phyloP scores from a whole-genome alignment of 2,329 filamentous ascomycete genomes.

The Grosmannia serpens region DNA sequence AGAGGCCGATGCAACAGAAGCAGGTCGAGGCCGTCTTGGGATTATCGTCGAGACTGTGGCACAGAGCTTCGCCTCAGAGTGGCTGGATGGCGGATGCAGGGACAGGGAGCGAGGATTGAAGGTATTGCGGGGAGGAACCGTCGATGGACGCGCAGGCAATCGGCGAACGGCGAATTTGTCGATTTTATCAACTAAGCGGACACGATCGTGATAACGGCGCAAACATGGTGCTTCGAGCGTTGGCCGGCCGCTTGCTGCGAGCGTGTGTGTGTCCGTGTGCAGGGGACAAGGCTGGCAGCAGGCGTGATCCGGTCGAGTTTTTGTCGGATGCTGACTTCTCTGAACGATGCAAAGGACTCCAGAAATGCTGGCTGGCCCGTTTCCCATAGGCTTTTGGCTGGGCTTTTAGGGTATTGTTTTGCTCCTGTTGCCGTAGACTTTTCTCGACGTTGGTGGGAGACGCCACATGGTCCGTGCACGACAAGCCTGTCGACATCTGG shows the following conservation, averaged over 20 bases:
- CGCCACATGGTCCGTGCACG: conserved; percentile 4
- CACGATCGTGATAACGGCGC: conserved; percentile 1
- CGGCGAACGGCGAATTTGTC: neutral
- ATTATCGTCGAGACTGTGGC: neutral
- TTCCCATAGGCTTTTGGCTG: neutral
- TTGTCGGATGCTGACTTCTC: neutral
- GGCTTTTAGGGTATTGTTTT: conserved; percentile 5
- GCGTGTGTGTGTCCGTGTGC: neutral
- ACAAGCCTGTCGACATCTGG: neutral
- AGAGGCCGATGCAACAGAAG: neutral
- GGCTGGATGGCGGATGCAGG: neutral
- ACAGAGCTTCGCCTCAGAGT: neutral
- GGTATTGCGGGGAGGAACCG: neutral
- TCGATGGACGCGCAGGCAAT: neutral
- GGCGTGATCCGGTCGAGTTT: neutral
- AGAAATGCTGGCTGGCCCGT: neutral
- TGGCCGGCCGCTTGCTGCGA: neutral
- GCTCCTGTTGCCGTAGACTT: neutral
- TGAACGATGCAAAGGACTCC: neutral
- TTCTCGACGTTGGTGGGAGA: neutral
- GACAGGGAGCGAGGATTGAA: neutral
- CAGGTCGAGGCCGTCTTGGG: neutral
- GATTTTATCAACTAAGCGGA: neutral
- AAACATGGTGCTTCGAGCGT: neutral
- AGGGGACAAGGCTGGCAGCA: neutral